Percentiles rank a stretch among this genome's conserved stretches.
These are phyloP conservation scores for Xylariaceae sp. DNA, from an alignment of 2,329 filamentous ascomycete species.

Conservation along the genomic window DNA sequence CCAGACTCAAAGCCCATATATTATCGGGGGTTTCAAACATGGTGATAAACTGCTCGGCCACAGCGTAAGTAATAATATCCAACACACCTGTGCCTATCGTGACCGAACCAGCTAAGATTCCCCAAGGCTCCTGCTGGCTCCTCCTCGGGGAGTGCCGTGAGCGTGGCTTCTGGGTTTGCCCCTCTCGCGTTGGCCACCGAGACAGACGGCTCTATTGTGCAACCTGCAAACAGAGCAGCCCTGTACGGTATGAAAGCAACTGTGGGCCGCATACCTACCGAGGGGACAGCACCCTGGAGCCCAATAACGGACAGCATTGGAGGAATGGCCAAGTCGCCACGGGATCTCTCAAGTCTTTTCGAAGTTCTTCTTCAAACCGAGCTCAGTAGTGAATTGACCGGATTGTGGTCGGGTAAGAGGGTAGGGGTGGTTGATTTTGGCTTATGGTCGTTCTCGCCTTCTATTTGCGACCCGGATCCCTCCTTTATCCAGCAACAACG, in stretches of 20 bases:
- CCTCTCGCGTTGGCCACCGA: slow-evolving; percentile 1
- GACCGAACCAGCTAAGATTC: too few species aligned
- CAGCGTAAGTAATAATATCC: slow-evolving; percentile 4
- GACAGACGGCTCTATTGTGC: slow-evolving; percentile 6
- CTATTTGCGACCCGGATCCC: too few species aligned
- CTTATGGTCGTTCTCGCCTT: too few species aligned
- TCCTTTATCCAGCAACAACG: too few species aligned
- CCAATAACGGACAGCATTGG: not conserved
- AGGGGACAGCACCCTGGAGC: slow-evolving; percentile 1
- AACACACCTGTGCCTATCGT: too few species aligned
- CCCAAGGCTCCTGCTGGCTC: slow-evolving; percentile 4
- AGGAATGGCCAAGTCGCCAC: not conserved
- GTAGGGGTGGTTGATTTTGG: too few species aligned
- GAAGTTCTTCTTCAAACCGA: too few species aligned
- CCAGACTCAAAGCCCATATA: slow-evolving; percentile 2
- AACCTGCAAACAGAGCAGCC: slow-evolving; percentile 1
- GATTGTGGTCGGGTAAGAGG: too few species aligned
- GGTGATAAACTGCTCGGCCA: not conserved
- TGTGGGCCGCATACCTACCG: not conserved
- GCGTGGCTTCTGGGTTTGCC: slow-evolving; percentile 1
- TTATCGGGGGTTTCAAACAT: not conserved
- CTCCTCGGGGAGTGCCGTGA: slow-evolving; percentile 2
- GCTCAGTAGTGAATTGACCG: too few species aligned
- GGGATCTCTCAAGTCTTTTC: not conserved
- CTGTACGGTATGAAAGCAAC: slow-evolving; percentile 2